Base-by-base conservation (phyloP, 1,284 basidiomycete genomes). In the Anthracocystis panici-leucophaei region DNA sequence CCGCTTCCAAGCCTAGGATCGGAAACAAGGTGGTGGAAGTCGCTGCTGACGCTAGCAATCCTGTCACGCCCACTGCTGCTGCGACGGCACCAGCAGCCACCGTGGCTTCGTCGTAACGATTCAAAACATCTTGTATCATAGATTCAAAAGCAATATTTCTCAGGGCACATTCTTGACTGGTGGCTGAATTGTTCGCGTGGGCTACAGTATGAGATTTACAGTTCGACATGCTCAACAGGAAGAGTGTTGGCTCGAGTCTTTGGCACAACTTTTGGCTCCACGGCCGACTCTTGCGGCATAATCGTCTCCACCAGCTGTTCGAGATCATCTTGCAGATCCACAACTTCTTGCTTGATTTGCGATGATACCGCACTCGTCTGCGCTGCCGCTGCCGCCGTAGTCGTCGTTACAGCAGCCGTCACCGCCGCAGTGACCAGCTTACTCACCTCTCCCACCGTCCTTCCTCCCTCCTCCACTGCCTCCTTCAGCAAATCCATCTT, bases 1-100 rank as follows among this genome's bases (percentile, higher is more conserved):
- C 88, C 7, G 85, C 87, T 3, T 88, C 92, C 1, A 90, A 90
- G 2, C 93, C 95, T 23, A 90, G 95, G 9, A 88, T 98, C 18
- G 96, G 96, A 5, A 73, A 77, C 45, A 80, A 87, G 44, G 71
- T 85, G 12, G 52, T 76, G 6, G 61, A 61, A 6, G 40, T 25
- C 9, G 29, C 42, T 14, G 41, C 48, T 10, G 41, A 33, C 38
- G 51, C 42, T 3, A 53, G 42, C 35, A 5, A 38, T 11, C 5
- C 55, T 2, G 29, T 49, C 5, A 23, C 41, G 27, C 27, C 27
- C 5, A 46, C 23, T 14, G 48, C 41, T 18, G 7, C 14, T 5
- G 49, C 42, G 18, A 2, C 61, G 5, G 21, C 14, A 9, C 7
- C 35, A 2, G 20, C 51, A 3, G 29, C 20, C 21, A 27, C 50